These are phyloP conservation scores for Jamesozyma spencerorum DNA, from an alignment of 805 yeast species.

Conservation along the genomic window DNA sequence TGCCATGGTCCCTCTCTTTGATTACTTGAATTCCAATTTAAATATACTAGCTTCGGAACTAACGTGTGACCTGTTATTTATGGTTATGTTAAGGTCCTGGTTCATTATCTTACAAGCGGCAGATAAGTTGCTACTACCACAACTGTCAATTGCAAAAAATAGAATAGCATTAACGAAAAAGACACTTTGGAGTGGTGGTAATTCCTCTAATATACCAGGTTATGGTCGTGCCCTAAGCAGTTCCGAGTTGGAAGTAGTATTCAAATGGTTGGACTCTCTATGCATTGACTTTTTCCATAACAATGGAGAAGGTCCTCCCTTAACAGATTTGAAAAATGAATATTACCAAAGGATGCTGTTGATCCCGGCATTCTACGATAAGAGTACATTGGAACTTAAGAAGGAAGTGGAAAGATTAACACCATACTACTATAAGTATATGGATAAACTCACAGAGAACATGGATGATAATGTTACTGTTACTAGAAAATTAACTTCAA, in stretches of 20 bases:
- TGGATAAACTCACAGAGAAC: constrained; percentile 20
- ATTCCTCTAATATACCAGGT: constrained; percentile 30
- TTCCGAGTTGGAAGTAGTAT: constrained; percentile 57
- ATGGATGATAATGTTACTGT: constrained; percentile 11
- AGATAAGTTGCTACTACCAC: constrained; percentile 67
- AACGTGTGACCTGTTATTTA: constrained; percentile 44
- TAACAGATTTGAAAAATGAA: constrained; percentile 50
- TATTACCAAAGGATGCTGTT: constrained; percentile 56
- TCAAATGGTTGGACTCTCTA: constrained; percentile 59
- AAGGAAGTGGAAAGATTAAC: constrained; percentile 48
- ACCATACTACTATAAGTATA: constrained; percentile 8
- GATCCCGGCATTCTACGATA: constrained; percentile 58
- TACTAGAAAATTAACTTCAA: constrained; percentile 36
- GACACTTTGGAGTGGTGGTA: constrained; percentile 32
- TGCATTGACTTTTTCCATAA: constrained; percentile 69
- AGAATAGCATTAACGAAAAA: constrained; percentile 28
- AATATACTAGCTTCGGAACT: constrained; percentile 52
- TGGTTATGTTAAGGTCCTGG: constrained; percentile 78
- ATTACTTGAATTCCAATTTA: constrained; percentile 61
- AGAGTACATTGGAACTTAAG: constrained; percentile 37
- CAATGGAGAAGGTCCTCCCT: constrained; percentile 71
- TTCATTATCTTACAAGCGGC: constrained; percentile 56
- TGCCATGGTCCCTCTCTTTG: constrained; percentile 64
- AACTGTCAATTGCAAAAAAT: constrained; percentile 38
- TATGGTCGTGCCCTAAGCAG: constrained; percentile 48